These are phyloP conservation scores for Sambucus nigra DNA, from an alignment of 129 eudicot genomes.

Conservation along the genomic window DNA sequence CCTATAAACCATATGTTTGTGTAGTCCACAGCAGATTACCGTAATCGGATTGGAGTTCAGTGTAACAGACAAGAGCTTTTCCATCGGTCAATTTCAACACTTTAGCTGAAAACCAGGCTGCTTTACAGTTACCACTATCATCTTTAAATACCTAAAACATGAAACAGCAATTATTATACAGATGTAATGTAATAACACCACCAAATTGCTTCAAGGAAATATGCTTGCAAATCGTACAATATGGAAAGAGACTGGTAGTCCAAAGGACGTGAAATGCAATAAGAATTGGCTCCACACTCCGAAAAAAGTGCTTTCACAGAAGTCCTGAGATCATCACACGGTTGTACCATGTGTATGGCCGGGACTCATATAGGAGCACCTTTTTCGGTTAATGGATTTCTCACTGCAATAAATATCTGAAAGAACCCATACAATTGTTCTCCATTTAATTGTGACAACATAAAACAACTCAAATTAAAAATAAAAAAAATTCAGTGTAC, in stretches of 20 bases:
- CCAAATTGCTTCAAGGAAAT: not conserved
- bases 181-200: conserved; percentile 7
- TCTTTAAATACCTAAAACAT: conserved; percentile 60
- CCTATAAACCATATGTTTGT: not conserved
- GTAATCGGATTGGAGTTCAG: conserved; percentile 48
- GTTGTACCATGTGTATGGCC: too few species aligned
- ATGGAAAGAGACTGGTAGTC: not conserved
- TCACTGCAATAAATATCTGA: not conserved
- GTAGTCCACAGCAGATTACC: conserved; percentile 34
- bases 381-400: too few species aligned
- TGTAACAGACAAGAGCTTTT: conserved; percentile 64
- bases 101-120: conserved; percentile 74
- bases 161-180: conserved; percentile 3
- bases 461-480: too few species aligned
- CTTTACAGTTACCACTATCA: conserved; percentile 31
- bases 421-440: not conserved
- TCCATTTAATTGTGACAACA: not conserved
- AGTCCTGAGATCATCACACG: too few species aligned
- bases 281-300: too few species aligned
- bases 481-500: conserved; percentile 7
- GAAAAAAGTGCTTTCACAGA: too few species aligned
- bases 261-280: too few species aligned
- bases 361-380: too few species aligned
- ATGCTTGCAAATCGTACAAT: not conserved
- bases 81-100: conserved; percentile 47